Base-by-base conservation (phyloP, 2,329 filamentous ascomycete genomes). In the Colletotrichum costaricense region DNA sequence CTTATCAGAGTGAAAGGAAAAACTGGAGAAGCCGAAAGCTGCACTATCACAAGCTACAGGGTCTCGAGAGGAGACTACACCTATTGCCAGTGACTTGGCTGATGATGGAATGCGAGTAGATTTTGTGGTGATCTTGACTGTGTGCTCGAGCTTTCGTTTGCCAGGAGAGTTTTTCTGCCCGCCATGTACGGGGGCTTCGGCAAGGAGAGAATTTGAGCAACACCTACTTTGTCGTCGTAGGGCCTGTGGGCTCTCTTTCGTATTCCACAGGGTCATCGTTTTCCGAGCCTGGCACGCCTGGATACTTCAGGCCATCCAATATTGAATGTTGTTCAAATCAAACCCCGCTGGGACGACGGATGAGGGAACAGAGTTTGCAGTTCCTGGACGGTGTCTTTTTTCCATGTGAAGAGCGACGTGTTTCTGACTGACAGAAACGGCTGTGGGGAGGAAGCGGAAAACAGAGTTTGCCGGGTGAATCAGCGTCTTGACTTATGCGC, bases 11-110 rank as follows among this genome's bases (percentile, higher is more conserved):
- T n/a, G 42, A 38, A 33, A 58, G 8, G 3, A 42, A 68, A 68
- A 67, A 68, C 42, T 71, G 71, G 71, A 62, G 71, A 70, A 73
- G 67, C 71, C 67, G 71, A 71, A 67, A 71, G 71, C 60, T 52
- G 63, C 55, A 60, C 67, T 71, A 66, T 70, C 71, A 71, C 67
- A 62, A 71, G 60, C 67, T 70, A 71, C 71, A 71, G 46, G 60
- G 46, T 57, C 46, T 38, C 28, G 56, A 42, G 24, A 28, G 5
- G 26, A 46, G 14, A 49, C 60, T 66, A 66, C 71, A 62, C 35
- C 35, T 35, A 62, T 65, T 63, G 56, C 66, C 62, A 70, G 67
- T 65, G 60, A 60, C 33, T 66, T 60, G 66, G 35, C 66, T 60
- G 67, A 73, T 65, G 63, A 55, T 72, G 72, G 72, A 72, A 60